A percentile compares a stretch with the other conserved stretches of the same genome.
phyloP scores from a whole-genome alignment of 345 rosid genomes.

The Aethionema arabicum region DNA sequence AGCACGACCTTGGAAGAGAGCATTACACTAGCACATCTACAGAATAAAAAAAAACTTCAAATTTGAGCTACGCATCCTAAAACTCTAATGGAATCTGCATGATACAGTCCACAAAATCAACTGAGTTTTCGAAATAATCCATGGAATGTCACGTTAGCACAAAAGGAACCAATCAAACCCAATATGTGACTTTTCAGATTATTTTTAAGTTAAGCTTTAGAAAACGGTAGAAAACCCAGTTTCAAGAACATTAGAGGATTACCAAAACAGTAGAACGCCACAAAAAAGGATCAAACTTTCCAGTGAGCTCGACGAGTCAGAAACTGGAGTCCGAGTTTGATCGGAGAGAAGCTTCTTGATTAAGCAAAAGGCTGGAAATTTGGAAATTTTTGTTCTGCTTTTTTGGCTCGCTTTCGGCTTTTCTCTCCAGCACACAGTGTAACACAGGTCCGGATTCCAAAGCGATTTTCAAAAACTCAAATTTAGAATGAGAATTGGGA shows the following conservation, averaged over 20 bases:
- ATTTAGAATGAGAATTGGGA: conserved; percentile 23
- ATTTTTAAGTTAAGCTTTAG: conserved; percentile 1
- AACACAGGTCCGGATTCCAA: conserved; percentile 34
- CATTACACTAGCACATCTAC: neutral
- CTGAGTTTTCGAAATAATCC: neutral
- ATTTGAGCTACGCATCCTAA: conserved; percentile 14
- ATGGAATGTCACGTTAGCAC: neutral
- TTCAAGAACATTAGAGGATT: conserved; percentile 12
- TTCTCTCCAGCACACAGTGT: conserved; percentile 15
- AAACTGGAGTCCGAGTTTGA: neutral
- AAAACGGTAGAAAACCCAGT: conserved; percentile 7
- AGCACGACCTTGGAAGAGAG: neutral
- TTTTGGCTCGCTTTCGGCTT: conserved; percentile 40
- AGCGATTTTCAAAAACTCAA: conserved; percentile 8
- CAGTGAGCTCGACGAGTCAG: conserved; percentile 7
- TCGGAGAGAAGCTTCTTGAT: conserved; percentile 25
- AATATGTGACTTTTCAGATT: conserved; percentile 11
- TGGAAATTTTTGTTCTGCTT: conserved; percentile 20
- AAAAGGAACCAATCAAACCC: conserved; percentile 1
- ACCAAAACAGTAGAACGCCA: conserved; percentile 12
- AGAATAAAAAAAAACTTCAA: conserved; percentile 10
- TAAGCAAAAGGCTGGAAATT: conserved; percentile 32
- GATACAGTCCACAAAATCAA: conserved; percentile 3
- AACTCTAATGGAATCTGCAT: conserved; percentile 22
- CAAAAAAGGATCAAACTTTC: neutral